phyloP scores from a whole-genome alignment of 129 eudicot genomes.

The Chrysanthemum seticuspe region DNA sequence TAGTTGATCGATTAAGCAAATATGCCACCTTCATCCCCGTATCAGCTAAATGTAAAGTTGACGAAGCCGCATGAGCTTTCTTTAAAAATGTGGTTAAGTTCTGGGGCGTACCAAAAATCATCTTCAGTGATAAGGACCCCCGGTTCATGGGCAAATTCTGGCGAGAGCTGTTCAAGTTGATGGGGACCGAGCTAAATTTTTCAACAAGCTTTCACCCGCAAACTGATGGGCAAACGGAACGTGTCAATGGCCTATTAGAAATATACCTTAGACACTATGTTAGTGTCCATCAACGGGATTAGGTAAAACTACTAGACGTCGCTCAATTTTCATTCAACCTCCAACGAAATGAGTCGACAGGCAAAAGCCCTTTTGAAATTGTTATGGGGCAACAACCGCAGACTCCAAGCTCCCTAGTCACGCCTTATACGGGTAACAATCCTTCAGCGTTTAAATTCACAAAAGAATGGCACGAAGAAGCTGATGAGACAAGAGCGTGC shows the following conservation, averaged over 20 bases:
- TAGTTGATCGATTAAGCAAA: background rate
- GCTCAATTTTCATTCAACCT: background rate
- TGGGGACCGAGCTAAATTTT: no score
- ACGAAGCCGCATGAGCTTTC: background rate
- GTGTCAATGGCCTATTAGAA: background rate
- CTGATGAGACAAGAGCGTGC: background rate
- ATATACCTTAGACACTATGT: background rate
- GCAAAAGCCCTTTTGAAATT: background rate
- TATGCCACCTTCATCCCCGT: background rate
- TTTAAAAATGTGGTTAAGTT: slow-evolving; percentile 4
- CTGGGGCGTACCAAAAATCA: background rate
- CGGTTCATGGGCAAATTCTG: no score
- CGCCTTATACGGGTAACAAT: background rate
- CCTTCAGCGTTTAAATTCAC: background rate
- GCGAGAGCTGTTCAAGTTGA: no score
- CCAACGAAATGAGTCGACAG: background rate
- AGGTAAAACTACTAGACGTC: background rate
- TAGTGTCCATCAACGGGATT: background rate
- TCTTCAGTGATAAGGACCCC: background rate
- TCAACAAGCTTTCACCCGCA: no score
- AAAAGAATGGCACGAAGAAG: background rate
- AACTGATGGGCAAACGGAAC: no score
- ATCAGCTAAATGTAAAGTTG: background rate
- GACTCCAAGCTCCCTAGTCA: background rate
- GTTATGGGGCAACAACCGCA: background rate